Evolutionary conservation across 2,329 filamentous ascomycete species (phyloP).

Genomic region (Dactylella cylindrospora): DNA sequence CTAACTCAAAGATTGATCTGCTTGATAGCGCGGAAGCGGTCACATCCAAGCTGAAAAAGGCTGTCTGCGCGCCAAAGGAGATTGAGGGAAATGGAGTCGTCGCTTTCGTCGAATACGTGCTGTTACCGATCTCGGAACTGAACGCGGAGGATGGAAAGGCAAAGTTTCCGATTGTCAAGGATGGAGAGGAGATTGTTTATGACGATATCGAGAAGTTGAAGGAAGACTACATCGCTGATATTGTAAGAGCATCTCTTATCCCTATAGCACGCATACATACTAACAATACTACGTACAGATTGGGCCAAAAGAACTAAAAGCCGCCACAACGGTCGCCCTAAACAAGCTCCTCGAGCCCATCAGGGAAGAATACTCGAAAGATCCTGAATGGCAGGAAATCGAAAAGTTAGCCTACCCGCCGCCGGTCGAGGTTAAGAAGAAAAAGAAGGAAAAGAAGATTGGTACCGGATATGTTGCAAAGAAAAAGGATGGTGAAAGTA

Average conservation of each 20-base stretch:
- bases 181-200: conserved; percentile 58
- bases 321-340: conserved; percentile 74
- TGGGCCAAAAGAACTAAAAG: conserved; percentile 83
- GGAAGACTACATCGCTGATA: conserved; percentile 76
- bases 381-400: conserved; percentile 76
- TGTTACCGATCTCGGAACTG: conserved; percentile 74
- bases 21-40: conserved; percentile 75
- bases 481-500: conserved; percentile 42
- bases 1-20: conserved; percentile 88
- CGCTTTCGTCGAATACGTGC: conserved; percentile 80
- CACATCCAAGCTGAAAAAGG: conserved; percentile 81
- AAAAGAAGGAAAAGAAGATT: conserved; percentile 67
- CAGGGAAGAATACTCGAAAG: conserved; percentile 68
- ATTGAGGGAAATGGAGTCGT: conserved; percentile 85
- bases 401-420: conserved; percentile 79
- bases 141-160: conserved; percentile 55
- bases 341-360: conserved; percentile 76
- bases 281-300: conserved; percentile 57
- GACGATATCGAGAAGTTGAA: conserved; percentile 72
- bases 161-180: conserved; percentile 46
- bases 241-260: conserved; percentile 57
- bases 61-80: conserved; percentile 71
- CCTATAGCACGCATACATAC: background rate
- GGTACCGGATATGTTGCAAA: conserved; percentile 48
- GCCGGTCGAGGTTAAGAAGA: conserved; percentile 66